Evolutionary conservation across 352 stramenopile species (phyloP).

Genomic region (Pythium volutum): DNA sequence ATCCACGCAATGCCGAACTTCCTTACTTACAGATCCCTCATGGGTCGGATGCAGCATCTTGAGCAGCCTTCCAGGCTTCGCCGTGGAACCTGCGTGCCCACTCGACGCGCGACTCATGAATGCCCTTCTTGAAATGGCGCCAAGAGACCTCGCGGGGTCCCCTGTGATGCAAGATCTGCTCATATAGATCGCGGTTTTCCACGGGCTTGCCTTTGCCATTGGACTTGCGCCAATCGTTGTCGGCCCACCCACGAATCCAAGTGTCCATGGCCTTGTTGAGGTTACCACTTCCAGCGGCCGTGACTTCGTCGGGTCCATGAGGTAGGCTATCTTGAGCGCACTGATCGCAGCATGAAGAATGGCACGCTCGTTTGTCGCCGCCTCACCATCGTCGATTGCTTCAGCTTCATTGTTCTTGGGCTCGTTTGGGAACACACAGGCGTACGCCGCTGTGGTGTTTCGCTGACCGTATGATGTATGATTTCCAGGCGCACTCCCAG

Average conservation of each 20-base stretch:
- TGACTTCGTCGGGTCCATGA: background rate
- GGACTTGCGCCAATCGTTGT: background rate
- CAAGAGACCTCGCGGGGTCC: background rate
- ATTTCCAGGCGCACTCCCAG: background rate
- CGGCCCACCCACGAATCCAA: background rate
- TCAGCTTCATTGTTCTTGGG: background rate
- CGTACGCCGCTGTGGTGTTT: background rate
- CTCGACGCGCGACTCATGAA: background rate
- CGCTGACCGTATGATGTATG: background rate
- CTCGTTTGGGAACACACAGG: constrained; percentile 3
- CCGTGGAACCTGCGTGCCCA: background rate
- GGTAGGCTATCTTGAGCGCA: background rate
- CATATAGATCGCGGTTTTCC: background rate
- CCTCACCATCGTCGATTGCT: background rate
- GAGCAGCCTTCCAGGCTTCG: background rate
- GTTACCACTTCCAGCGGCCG: background rate
- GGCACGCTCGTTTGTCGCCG: background rate
- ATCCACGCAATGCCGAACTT: too few relatives aligned
- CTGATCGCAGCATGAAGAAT: background rate
- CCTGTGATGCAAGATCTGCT: background rate
- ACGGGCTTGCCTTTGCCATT: background rate
- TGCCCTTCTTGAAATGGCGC: background rate
- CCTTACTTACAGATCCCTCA: too few relatives aligned
- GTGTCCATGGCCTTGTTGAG: background rate
- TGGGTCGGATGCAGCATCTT: background rate